Base-by-base conservation (phyloP, 2,329 filamentous ascomycete species). In the Xylaria polymorpha region DNA sequence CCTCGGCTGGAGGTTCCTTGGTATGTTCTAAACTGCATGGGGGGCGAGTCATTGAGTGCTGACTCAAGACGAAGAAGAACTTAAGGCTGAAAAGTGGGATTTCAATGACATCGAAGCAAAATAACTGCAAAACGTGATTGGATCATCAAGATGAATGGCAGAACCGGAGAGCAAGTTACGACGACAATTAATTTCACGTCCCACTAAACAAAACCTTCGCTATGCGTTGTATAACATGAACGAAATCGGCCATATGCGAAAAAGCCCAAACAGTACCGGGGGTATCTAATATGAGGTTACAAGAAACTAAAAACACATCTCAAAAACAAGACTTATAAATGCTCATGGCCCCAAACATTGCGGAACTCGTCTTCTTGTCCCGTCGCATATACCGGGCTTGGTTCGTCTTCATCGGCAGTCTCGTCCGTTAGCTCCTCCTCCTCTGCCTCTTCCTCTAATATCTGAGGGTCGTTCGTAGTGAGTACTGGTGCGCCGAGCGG, bases 371-470 rank as follows among this genome's bases (percentile, higher is more conserved):
- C 76, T 56, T 77, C 74, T 32, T 76, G 69, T 14, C 72, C 74
- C 7, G 74, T 71, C 41, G 69, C 60, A 57, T 75, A 77, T 59
- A 75, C 12, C 7, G 75, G 73, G 51, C 72, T 75, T 12, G 65
- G 60, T 39, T 58, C 70, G 15, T 71, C 68, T 46, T 65, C 65
- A 44, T 68, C 69, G 4, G 75, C 65, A 9, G 65, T 62, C 6
- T 67, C 60, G 15, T 78, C 77, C 14, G 72, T 72, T 3, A 73
- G 50, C 12, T 76, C 75, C 29, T 79, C 77, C 64, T 79, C 77
- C 51, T 79, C 78, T 25, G 78, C 78, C 60, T 79, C 78, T 71
- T 78, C 75, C 63, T 73, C 67, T 32, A 79, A 66, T 25, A 79
- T 78, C 29, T 79, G 77, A 53, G 78, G 77, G 7, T 79, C 78